A percentile compares a stretch with the other conserved stretches of the same genome.
These are phyloP conservation scores for Durusdinium trenchii DNA, from an alignment of 73 alveolate genomes.

Conservation along the genomic window DNA sequence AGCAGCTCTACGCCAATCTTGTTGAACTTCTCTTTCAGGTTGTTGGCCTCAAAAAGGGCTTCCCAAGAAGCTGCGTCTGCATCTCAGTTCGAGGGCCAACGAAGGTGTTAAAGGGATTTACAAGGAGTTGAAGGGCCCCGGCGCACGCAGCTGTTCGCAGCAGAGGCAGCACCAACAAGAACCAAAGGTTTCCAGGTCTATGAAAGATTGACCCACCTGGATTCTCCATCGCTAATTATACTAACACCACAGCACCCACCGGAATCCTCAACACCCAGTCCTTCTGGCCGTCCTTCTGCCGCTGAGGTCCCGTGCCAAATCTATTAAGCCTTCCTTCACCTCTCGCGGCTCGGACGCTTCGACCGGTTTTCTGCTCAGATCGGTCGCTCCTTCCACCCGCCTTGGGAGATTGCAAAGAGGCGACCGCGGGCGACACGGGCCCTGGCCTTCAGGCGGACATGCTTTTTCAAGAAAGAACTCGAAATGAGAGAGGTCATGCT, in stretches of 20 bases:
- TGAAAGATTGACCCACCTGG: no score
- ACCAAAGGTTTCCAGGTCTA: neutral
- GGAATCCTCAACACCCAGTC: no score
- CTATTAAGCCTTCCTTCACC: slow-evolving; percentile 61
- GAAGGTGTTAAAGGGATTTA: neutral
- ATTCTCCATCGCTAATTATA: no score
- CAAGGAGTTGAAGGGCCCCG: neutral
- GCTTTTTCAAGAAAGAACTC: no score
- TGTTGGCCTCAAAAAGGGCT: neutral
- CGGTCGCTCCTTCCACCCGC: neutral
- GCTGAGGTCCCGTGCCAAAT: slow-evolving; percentile 16
- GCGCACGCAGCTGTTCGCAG: no score
- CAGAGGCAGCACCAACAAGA: neutral
- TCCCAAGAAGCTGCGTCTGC: neutral
- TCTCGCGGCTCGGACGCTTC: neutral
- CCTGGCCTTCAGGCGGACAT: no score
- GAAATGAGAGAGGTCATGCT: no score
- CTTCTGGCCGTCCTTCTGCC: no score
- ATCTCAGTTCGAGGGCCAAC: neutral
- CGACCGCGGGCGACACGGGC: neutral
- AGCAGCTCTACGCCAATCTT: slow-evolving; percentile 69
- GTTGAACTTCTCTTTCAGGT: slow-evolving; percentile 40
- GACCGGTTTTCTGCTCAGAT: neutral
- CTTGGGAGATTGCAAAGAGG: slow-evolving; percentile 41
- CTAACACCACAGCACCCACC: no score